Evolutionary conservation across 805 yeast species (phyloP).

Genomic region (Candida yuanshanica): DNA sequence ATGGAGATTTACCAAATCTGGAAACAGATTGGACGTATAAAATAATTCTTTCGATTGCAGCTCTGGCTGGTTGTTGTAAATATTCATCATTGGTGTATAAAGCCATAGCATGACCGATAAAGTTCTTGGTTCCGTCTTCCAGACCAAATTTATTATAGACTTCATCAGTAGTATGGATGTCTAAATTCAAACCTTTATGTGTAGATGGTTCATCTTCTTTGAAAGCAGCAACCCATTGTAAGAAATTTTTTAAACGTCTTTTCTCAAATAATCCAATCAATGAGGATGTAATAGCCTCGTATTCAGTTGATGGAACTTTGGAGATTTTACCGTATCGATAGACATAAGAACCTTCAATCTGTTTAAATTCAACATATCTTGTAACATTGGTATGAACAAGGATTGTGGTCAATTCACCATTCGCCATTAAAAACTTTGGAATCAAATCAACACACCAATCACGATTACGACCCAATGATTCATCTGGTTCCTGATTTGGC

Average conservation of each 20-base stretch:
- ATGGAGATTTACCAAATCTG: constrained; percentile 93
- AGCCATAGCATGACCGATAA: constrained; percentile 98
- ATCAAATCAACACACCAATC: constrained; percentile 98
- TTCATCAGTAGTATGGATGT: constrained; percentile 85
- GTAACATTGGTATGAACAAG: constrained; percentile 95
- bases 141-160: constrained; percentile 85
- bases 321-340: constrained; percentile 81
- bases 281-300: constrained; percentile 87
- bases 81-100: constrained; percentile 91
- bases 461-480: constrained; percentile 79
- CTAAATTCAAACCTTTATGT: constrained; percentile 82
- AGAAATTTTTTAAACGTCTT: constrained; percentile 86
- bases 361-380: constrained; percentile 92
- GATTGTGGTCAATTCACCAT: constrained; percentile 94
- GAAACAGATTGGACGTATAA: constrained; percentile 88
- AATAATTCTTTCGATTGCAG: constrained; percentile 78
- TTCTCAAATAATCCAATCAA: constrained; percentile 96
- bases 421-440: constrained; percentile 96
- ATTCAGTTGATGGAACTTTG: constrained; percentile 88
- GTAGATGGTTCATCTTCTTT: constrained; percentile 74
- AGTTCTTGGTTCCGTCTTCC: constrained; percentile 90
- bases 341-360: constrained; percentile 92
- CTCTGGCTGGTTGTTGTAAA: constrained; percentile 83
- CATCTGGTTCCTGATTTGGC: constrained; percentile 62
- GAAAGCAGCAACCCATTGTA: constrained; percentile 81